phyloP scores from a whole-genome alignment of 1,284 basidiomycete genomes.

The Chondrostereum purpureum region DNA sequence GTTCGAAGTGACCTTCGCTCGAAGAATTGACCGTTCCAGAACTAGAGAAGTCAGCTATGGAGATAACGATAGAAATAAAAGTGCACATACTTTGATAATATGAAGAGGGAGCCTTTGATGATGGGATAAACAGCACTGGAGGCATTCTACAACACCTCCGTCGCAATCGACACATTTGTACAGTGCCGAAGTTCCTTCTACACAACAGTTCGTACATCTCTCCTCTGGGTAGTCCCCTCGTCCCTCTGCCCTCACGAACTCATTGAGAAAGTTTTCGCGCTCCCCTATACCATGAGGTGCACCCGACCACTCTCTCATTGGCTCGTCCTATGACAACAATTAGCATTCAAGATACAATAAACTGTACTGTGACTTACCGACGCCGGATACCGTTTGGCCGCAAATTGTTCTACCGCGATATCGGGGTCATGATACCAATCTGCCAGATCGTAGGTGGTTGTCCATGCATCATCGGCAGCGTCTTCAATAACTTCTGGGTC shows the following conservation, averaged over 20 bases:
- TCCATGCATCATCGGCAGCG: too few species aligned
- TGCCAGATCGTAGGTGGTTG: too few species aligned
- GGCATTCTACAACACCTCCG: background rate
- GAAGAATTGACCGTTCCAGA: conserved; percentile 5
- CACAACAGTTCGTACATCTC: background rate
- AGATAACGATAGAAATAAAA: background rate
- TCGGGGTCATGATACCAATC: too few species aligned
- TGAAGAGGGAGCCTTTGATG: background rate
- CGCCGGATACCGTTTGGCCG: background rate
- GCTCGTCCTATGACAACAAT: background rate
- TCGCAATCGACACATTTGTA: background rate
- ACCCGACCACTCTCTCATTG: background rate
- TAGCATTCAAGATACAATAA: background rate
- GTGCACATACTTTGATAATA: background rate
- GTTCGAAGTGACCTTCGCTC: background rate
- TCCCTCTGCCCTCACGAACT: background rate
- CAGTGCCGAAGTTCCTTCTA: too few species aligned
- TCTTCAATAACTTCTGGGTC: too few species aligned
- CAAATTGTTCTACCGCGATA: too few species aligned
- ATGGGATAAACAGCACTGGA: background rate
- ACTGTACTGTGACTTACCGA: background rate
- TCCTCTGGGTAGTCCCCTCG: background rate
- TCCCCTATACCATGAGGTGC: too few species aligned
- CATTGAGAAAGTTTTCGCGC: background rate
- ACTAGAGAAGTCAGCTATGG: background rate